These are phyloP conservation scores for Phytomonas sp. DNA, from an alignment of 208 protist genomes.

Conservation along the genomic window DNA sequence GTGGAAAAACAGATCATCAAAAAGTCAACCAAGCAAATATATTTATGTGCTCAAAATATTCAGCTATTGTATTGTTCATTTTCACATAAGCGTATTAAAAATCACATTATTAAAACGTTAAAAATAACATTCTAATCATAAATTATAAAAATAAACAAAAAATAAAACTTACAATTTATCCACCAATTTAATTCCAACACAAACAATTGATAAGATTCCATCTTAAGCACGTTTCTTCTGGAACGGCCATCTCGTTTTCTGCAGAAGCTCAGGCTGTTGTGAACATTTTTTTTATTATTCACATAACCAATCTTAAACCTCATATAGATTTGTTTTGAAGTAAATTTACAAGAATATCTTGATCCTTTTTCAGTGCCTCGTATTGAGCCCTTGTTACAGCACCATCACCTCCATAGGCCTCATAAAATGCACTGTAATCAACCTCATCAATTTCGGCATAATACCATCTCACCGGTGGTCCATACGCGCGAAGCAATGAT, in stretches of 20 bases:
- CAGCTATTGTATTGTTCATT: background rate
- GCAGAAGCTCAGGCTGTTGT: background rate
- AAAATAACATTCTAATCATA: background rate
- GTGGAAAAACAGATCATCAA: background rate
- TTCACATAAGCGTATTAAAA: background rate
- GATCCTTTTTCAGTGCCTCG: constrained; percentile 17
- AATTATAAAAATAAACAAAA: background rate
- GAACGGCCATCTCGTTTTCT: background rate
- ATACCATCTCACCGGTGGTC: constrained; percentile 58
- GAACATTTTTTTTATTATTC: background rate
- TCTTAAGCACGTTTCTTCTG: background rate
- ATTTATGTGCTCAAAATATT: background rate
- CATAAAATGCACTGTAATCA: constrained; percentile 65
- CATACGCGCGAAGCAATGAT: constrained; percentile 40
- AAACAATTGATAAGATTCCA: background rate
- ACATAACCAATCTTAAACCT: background rate
- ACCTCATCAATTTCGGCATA: constrained; percentile 47
- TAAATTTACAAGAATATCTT: background rate
- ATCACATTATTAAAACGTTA: background rate
- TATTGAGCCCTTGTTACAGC: constrained; percentile 35
- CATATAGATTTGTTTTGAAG: background rate
- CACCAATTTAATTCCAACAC: background rate
- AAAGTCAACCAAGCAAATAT: background rate
- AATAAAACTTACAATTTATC: background rate
- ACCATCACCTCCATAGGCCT: constrained; percentile 56